phyloP scores from a whole-genome alignment of 2,329 filamentous ascomycete genomes.

The Cephalotrichum gorgonifer region DNA sequence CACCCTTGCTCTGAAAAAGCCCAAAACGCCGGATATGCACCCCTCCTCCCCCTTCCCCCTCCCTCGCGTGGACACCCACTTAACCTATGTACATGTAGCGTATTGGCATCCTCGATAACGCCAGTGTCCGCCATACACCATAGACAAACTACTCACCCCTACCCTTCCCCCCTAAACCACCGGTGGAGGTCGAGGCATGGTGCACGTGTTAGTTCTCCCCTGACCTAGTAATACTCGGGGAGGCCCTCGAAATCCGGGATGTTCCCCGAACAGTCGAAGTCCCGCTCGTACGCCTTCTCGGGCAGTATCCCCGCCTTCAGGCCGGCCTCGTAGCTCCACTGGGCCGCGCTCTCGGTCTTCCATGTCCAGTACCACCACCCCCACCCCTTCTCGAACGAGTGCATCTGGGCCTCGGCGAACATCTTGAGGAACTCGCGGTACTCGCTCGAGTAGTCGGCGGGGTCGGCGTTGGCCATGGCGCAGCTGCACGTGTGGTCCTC shows the following conservation, averaged over 20 bases:
- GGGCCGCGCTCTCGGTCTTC: constrained; percentile 60
- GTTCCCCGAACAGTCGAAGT: constrained; percentile 33
- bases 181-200: too few species aligned
- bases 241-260: constrained; percentile 18
- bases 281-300: constrained; percentile 38
- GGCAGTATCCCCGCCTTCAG: constrained; percentile 53
- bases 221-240: constrained; percentile 3
- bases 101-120: too few species aligned
- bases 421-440: constrained; percentile 61
- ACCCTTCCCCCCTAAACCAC: too few species aligned
- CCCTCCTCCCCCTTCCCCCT: too few species aligned
- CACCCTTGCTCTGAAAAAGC: too few species aligned
- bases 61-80: too few species aligned
- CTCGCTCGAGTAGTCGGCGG: constrained; percentile 39
- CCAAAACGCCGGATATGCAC: neutral
- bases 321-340: constrained; percentile 64
- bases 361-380: constrained; percentile 83
- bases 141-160: neutral
- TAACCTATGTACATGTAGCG: too few species aligned
- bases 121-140: too few species aligned
- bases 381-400: constrained; percentile 60
- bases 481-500: constrained; percentile 44
- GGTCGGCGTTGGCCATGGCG: constrained; percentile 46
- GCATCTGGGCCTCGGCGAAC: constrained; percentile 69
- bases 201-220: neutral